Base-by-base conservation (phyloP, 106 monocot species). In the Chionographis japonica region DNA sequence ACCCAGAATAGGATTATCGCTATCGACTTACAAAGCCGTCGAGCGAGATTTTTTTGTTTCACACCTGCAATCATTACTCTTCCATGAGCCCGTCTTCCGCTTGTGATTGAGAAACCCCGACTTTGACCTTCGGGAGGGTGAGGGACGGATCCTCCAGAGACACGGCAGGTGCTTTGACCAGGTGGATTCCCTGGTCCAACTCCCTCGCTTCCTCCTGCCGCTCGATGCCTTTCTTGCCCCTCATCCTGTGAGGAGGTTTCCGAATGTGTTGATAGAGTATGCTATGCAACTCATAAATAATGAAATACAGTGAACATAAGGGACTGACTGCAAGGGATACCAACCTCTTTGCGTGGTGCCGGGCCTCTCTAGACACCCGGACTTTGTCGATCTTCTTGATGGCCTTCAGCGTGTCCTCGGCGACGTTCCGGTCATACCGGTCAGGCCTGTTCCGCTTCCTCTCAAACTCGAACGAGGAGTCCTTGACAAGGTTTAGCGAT, bases 391-490 rank as follows among this genome's bases (percentile, higher is more conserved):
- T 85, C 63, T 73, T 82, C 75, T 81, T 86, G 1, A 86, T 79
- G 65, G 75, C 86, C 75, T 72, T 81, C 62, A 86, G 46, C 3
- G 78, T 76, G 16, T 72, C 72, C 52, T 81, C 71, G 19, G 78
- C 61, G 50, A 82, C 49, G 68, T 82, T 78, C 57, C 81, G 81
- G 50, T 86, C 78, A 43, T 86, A 82, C 67, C 86, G 82, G 40
- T 86, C 86, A 14, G 77, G 80, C 61, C 78, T 80, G 46, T 85
- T 81, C 60, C 74, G 49, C 62, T 78, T 85, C 67, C 81, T 86
- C 60, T 86, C 86, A 72, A 78, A 86, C 72, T 86, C 86, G 56
- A 86, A 86, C 52, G 81, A 79, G 10, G 66, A n/a, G 37, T 82
- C 85, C 85, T 85, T 0, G 5, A 69, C 12, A 61, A 68, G 16